These are phyloP conservation scores for Rosa rugosa DNA, from an alignment of 306 rosid genomes.

Conservation along the genomic window DNA sequence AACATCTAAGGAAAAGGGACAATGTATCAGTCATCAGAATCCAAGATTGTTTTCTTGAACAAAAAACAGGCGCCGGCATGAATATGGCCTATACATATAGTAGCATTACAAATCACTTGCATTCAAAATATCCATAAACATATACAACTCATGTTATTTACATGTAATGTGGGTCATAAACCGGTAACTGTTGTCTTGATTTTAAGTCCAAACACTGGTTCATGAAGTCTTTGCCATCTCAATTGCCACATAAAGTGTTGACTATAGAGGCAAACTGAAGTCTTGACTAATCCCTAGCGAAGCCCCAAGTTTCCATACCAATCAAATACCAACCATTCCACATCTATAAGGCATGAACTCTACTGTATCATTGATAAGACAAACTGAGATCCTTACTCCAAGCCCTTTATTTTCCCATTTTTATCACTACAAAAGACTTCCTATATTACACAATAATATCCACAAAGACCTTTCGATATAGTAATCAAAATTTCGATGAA, in stretches of 20 bases:
- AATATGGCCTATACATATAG: background rate
- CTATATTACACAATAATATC: background rate
- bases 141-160: slow-evolving; percentile 2
- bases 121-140: background rate
- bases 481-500: background rate
- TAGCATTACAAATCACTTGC: slow-evolving; percentile 9
- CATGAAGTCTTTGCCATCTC: background rate
- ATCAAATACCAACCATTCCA: background rate
- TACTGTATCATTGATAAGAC: background rate
- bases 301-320: background rate
- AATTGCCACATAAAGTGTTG: background rate
- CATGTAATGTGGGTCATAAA: background rate
- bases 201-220: background rate
- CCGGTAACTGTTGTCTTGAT: background rate
- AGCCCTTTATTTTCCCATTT: background rate
- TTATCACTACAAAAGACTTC: background rate
- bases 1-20: slow-evolving; percentile 45
- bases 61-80: background rate
- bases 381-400: background rate
- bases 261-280: background rate
- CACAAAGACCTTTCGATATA: background rate
- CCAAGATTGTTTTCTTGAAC: background rate
- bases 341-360: background rate
- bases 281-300: background rate
- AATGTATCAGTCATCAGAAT: slow-evolving; percentile 19